Conservation (phyloP, 306 rosid genomes). For the Prunus mira region DNA sequence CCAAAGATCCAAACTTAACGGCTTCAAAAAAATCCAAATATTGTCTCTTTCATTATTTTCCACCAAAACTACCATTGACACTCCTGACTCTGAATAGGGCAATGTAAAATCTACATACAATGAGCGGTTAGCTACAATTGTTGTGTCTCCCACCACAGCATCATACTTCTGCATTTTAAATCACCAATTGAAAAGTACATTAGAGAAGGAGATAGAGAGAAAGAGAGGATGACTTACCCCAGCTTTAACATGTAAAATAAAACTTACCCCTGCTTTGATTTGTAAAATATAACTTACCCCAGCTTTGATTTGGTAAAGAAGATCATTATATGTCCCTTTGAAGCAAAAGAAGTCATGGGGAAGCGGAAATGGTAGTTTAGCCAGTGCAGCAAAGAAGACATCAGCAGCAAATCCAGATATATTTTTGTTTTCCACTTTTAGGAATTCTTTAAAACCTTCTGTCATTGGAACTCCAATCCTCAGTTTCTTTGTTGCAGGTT, state of each 20-base stretch:
- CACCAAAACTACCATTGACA: constrained; percentile 35
- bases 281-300: constrained; percentile 15
- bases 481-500: constrained; percentile 23
- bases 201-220: no score
- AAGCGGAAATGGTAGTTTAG: constrained; percentile 27
- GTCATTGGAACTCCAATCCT: constrained; percentile 35
- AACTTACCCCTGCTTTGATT: constrained; percentile 17
- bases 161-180: constrained; percentile 24
- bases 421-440: neutral
- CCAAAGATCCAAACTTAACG: constrained; percentile 44
- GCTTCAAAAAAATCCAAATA: constrained; percentile 48
- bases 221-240: neutral
- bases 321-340: constrained; percentile 15
- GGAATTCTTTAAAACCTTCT: constrained; percentile 18
- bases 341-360: constrained; percentile 15
- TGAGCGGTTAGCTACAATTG: constrained; percentile 36
- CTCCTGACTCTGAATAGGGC: constrained; percentile 38
- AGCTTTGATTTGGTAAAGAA: constrained; percentile 14
- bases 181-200: neutral
- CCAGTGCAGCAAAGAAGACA: constrained; percentile 21
- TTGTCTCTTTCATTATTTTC: constrained; percentile 14
- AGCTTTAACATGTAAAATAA: neutral
- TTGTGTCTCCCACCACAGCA: constrained; percentile 42
- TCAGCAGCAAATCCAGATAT: constrained; percentile 34
- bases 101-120: constrained; percentile 38